A percentile compares a stretch with the other conserved stretches of the same genome.
phyloP scores from a whole-genome alignment of 1,139 yeast genomes.

The Saccharomyces pastorianus region DNA sequence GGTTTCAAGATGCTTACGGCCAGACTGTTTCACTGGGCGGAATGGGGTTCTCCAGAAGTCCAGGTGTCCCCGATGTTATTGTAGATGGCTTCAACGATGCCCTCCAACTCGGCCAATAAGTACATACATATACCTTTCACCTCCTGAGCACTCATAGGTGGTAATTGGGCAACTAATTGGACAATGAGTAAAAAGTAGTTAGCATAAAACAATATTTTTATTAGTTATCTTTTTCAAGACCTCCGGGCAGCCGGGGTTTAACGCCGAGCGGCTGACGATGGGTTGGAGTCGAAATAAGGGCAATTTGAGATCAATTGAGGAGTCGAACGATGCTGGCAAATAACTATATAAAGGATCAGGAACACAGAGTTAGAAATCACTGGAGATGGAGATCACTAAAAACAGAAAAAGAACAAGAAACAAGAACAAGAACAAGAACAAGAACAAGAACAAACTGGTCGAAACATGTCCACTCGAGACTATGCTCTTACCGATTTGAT shows the following conservation, averaged over 20 bases:
- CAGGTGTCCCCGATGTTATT: conserved; percentile 87
- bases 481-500: conserved; percentile 3
- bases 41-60: conserved; percentile 72
- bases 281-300: not conserved
- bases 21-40: conserved; percentile 62
- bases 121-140: not conserved
- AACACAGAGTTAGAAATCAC: not conserved
- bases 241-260: not conserved
- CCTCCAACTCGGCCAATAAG: not conserved
- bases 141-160: not conserved
- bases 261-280: not conserved
- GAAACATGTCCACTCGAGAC: not conserved
- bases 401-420: not conserved
- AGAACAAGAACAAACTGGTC: not conserved
- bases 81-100: conserved; percentile 57
- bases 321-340: not conserved
- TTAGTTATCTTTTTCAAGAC: not conserved
- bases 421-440: not conserved
- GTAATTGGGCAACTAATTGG: not conserved
- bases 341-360: not conserved
- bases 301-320: not conserved
- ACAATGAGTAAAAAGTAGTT: not conserved
- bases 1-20: conserved; percentile 33
- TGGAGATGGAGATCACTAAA: too few relatives aligned
- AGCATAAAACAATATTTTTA: not conserved